These are phyloP conservation scores for Komagataella pseudopastoris DNA, from an alignment of 805 yeast species.

Conservation along the genomic window DNA sequence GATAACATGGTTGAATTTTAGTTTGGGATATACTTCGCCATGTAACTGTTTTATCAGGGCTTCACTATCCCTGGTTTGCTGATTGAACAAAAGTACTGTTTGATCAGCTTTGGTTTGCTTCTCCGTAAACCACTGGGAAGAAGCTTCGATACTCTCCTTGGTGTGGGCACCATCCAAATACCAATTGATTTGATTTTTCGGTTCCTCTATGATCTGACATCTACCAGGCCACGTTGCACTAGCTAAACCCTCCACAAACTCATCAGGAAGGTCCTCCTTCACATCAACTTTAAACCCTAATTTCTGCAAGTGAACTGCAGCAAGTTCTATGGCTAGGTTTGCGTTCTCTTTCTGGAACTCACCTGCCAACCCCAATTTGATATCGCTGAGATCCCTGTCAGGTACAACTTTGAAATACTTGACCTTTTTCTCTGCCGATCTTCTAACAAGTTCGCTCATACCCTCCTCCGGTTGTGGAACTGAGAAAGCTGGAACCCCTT, in stretches of 20 bases:
- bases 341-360: slow-evolving; percentile 81
- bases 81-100: slow-evolving; percentile 69
- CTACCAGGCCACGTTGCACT: slow-evolving; percentile 88
- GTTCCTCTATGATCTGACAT: slow-evolving; percentile 56
- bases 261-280: slow-evolving; percentile 26
- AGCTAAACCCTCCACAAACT: slow-evolving; percentile 46
- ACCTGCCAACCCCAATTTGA: slow-evolving; percentile 65
- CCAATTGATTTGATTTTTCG: slow-evolving; percentile 47
- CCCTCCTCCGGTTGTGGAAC: slow-evolving; percentile 43
- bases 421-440: slow-evolving; percentile 53
- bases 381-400: slow-evolving; percentile 22
- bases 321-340: slow-evolving; percentile 67
- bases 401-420: slow-evolving; percentile 38
- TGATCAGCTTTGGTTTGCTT: slow-evolving; percentile 14
- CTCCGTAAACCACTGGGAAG: slow-evolving; percentile 62
- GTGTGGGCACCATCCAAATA: slow-evolving; percentile 95
- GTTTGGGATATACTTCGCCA: slow-evolving; percentile 21
- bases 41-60: slow-evolving; percentile 44
- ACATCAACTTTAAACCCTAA: slow-evolving; percentile 20
- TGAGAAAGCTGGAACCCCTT: slow-evolving; percentile 49
- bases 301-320: slow-evolving; percentile 40
- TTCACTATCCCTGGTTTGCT: slow-evolving; percentile 81
- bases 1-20: slow-evolving; percentile 59
- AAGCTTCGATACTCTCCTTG: slow-evolving; percentile 70
- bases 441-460: slow-evolving; percentile 37